Percentiles rank a stretch among this genome's conserved stretches.
These are phyloP conservation scores for Rhazya stricta DNA, from an alignment of 257 asterid genomes.

Conservation along the genomic window DNA sequence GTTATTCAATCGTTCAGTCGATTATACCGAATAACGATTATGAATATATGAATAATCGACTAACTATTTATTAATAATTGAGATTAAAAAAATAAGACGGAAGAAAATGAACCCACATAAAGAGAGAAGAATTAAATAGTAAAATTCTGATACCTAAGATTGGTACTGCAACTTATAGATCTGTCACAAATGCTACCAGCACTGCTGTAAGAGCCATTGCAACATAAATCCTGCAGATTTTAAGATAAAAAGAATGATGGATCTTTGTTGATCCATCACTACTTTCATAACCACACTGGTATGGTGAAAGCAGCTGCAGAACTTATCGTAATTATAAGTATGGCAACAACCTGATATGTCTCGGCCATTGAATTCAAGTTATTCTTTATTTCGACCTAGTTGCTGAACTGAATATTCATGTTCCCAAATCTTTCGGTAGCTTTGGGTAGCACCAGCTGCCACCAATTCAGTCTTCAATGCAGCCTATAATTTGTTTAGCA, in stretches of 20 bases:
- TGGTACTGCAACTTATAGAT: constrained; percentile 1
- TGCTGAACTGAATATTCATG: too few species aligned
- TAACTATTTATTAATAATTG: too few species aligned
- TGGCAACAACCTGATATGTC: constrained; percentile 12
- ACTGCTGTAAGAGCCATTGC: background rate
- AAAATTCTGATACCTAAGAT: background rate
- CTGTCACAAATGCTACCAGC: constrained; percentile 13
- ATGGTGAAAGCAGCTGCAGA: constrained; percentile 24
- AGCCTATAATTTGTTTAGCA: background rate
- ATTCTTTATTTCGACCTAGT: background rate
- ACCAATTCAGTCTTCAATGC: too few species aligned
- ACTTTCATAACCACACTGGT: constrained; percentile 20
- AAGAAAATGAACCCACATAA: too few species aligned
- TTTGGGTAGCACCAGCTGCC: background rate
- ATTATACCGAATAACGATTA: too few species aligned
- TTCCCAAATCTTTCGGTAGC: background rate
- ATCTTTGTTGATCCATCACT: background rate
- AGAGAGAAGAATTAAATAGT: background rate
- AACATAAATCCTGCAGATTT: constrained; percentile 7
- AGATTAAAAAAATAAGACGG: too few species aligned
- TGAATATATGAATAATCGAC: too few species aligned
- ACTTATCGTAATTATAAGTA: constrained; percentile 10
- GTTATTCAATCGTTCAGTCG: too few species aligned
- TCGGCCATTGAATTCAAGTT: background rate
- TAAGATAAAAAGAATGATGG: constrained; percentile 11